phyloP scores from a whole-genome alignment of 768 basidiomycete species.

The Auriscalpium vulgare region DNA sequence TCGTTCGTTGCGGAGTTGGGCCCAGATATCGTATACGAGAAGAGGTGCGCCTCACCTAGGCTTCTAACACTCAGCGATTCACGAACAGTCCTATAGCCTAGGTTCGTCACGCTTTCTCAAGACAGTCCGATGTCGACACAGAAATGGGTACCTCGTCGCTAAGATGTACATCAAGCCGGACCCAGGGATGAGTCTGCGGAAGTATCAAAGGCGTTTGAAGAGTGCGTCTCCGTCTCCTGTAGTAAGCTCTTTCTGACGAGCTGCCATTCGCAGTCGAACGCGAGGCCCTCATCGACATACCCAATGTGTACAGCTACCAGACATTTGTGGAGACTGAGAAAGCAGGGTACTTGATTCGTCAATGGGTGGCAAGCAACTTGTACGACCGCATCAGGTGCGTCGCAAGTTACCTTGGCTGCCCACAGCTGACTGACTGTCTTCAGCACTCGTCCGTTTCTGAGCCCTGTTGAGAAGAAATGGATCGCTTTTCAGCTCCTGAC shows the following conservation, averaged over 20 bases:
- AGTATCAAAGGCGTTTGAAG: conserved; percentile 72
- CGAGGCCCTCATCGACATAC: conserved; percentile 74
- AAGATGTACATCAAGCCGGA: conserved; percentile 97
- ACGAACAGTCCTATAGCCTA: conserved; percentile 32
- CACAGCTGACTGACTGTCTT: neutral
- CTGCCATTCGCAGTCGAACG: conserved; percentile 55
- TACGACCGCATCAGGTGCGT: conserved; percentile 95
- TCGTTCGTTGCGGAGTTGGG: conserved; percentile 88
- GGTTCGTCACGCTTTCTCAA: conserved; percentile 65
- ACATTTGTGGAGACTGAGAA: conserved; percentile 90
- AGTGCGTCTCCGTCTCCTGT: conserved; percentile 30
- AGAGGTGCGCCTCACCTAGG: conserved; percentile 49
- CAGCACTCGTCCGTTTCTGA: conserved; percentile 94
- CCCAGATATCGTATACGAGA: conserved; percentile 83
- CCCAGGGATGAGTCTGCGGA: conserved; percentile 68
- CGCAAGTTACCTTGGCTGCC: neutral
- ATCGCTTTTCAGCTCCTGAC: conserved; percentile 89
- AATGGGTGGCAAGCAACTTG: conserved; percentile 90
- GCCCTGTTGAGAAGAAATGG: conserved; percentile 93
- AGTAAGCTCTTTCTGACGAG: conserved; percentile 4
- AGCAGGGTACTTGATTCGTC: conserved; percentile 90
- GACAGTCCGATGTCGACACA: conserved; percentile 83
- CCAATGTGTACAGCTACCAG: conserved; percentile 87
- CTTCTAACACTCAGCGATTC: neutral
- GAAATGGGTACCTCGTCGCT: conserved; percentile 75